Evolutionary conservation across 2,329 filamentous ascomycete species (phyloP).

Genomic region (Ascochyta pisi): DNA sequence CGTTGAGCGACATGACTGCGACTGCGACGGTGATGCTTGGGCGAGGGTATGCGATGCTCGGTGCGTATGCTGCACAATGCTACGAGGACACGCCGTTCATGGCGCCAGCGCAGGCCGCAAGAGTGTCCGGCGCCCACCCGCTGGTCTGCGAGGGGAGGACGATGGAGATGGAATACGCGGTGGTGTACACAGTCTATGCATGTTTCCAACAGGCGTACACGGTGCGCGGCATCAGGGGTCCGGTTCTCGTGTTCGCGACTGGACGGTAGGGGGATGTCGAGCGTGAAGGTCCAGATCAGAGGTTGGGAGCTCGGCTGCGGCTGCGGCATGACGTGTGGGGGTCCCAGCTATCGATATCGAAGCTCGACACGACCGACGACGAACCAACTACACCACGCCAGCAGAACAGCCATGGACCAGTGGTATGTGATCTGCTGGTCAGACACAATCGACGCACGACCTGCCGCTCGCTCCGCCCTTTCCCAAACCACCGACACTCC

Average conservation of each 20-base stretch:
- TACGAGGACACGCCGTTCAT: slow-evolving; percentile 25
- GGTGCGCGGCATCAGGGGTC: slow-evolving; percentile 11
- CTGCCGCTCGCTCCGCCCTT: slow-evolving; percentile 1
- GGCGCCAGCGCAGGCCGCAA: slow-evolving; percentile 26
- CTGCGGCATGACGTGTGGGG: slow-evolving; percentile 14
- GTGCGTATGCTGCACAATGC: slow-evolving; percentile 20
- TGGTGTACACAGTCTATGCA: slow-evolving; percentile 24
- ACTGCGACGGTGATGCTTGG: not conserved
- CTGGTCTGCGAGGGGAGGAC: slow-evolving; percentile 19
- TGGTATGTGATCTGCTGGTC: slow-evolving; percentile 26
- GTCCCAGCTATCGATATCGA: slow-evolving; percentile 1
- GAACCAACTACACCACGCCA: slow-evolving; percentile 22
- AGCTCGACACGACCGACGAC: slow-evolving; percentile 6
- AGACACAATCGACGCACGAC: slow-evolving; percentile 16
- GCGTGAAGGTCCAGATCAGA: slow-evolving; percentile 3
- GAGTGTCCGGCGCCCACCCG: slow-evolving; percentile 26
- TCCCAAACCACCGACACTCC: not conserved
- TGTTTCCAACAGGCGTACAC: slow-evolving; percentile 20
- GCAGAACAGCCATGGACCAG: slow-evolving; percentile 34
- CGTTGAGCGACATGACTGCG: slow-evolving; percentile 19
- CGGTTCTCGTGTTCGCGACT: not conserved
- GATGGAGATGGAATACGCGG: slow-evolving; percentile 7
- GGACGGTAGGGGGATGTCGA: not conserved
- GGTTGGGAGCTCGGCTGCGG: not conserved
- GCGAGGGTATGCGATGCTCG: slow-evolving; percentile 7